Base-by-base conservation (phyloP, 192 early-diverging fungal species). In the Backusella macrospora region DNA sequence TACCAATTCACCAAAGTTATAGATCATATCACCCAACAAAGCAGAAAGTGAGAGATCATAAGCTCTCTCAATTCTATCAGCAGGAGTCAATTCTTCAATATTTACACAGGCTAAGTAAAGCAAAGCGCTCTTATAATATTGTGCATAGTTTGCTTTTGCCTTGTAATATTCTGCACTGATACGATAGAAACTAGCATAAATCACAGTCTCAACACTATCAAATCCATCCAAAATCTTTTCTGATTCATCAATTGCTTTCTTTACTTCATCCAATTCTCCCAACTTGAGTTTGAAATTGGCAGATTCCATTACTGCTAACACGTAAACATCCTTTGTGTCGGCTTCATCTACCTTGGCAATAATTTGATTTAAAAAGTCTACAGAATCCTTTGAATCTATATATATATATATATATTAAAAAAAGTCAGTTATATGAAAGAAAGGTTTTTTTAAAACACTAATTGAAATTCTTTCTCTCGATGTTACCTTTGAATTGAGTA, bases 1-100 rank as follows among this genome's bases (percentile, higher is more conserved):
- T 83, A 99, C 91, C 84, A 99, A 83, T 77, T 98, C 96, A 59
- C 98, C 98, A 92, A 99, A 99, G 85, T 99, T 99, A 85, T 99
- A 99, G 48, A 99, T 93, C 16, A 89, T 95, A 64, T 98, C 96
- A 23, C 97, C 96, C 6, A 99, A 85, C 47, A 99, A 77, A 4
- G 97, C 98, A 5, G 93, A 90, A 40, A 99, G 86, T 0, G 93
- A 81, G 76, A 99, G 83, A 73, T 99, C 96, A 76, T 94, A 92
- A 12, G 97, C 98, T 39, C 97, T 87, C 78, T 95, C 93, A n/a
- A 84, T 83, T 66, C 91, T 93, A 79, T 99, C 97, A 21, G 83
- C 84, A 0, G 44, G 21, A 14, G 88, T 82, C 55, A 99, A 75
- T 42, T 95, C 94, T 71, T 96, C 90, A 52, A 99, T 75, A 42